These are phyloP conservation scores for Volvox reticuliferus DNA, from an alignment of 139 green algal species.

Conservation along the genomic window DNA sequence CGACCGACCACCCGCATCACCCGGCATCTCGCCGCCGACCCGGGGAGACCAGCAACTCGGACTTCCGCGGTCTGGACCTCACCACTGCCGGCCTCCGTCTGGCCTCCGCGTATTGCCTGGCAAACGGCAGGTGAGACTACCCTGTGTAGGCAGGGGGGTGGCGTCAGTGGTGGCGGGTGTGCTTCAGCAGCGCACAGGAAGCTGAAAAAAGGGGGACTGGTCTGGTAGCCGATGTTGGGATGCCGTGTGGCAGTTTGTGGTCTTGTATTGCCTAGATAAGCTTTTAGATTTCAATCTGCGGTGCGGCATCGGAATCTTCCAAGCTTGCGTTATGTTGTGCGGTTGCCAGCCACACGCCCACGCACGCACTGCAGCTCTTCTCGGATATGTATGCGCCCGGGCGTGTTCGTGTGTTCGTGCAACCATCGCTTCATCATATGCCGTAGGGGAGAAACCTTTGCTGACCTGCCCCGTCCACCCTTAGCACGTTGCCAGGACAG, in stretches of 20 bases:
- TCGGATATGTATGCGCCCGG: not conserved
- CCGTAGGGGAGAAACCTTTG: no score
- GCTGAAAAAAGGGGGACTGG: not conserved
- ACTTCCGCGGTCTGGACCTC: conserved; percentile 1
- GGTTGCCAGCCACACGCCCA: no score
- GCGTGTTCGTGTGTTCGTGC: not conserved
- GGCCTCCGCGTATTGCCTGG: conserved; percentile 43
- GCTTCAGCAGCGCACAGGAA: not conserved
- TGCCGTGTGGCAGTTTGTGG: not conserved
- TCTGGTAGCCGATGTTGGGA: not conserved
- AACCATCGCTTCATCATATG: not conserved
- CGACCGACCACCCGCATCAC: conserved; percentile 53
- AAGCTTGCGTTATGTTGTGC: no score
- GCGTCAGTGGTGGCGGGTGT: not conserved
- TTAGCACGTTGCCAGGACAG: no score
- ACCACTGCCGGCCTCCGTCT: conserved; percentile 24
- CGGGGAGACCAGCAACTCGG: not conserved
- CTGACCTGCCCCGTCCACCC: no score
- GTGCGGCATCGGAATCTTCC: no score
- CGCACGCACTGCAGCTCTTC: not conserved
- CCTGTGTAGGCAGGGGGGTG: not conserved
- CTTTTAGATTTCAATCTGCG: not conserved
- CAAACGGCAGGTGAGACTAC: conserved; percentile 17
- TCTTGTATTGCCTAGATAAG: not conserved
- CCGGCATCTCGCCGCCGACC: conserved; percentile 23